These are phyloP conservation scores for Friedmanniomyces endolithicus DNA, from an alignment of 495 filamentous ascomycete genomes.

Conservation along the genomic window DNA sequence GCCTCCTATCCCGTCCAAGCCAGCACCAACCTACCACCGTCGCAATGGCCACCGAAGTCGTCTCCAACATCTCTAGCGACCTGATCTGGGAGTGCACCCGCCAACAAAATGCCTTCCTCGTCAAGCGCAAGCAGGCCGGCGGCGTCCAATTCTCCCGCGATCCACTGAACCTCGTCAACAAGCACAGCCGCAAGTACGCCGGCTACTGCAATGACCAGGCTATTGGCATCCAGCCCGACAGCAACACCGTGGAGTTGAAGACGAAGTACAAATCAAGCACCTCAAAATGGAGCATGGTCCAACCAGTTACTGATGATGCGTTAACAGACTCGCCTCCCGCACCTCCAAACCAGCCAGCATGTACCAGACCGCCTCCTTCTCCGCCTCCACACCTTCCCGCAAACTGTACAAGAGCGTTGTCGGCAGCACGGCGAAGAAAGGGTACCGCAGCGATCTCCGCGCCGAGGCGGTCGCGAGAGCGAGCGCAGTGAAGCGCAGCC, in stretches of 20 bases:
- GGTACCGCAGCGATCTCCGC: slow-evolving; percentile 68
- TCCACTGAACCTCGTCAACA: slow-evolving; percentile 79
- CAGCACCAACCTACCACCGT: slow-evolving; percentile 11
- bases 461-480: slow-evolving; percentile 77
- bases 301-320: not conserved
- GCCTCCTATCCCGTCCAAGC: no score
- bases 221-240: slow-evolving; percentile 27
- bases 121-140: slow-evolving; percentile 68
- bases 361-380: slow-evolving; percentile 48
- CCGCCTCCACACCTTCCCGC: slow-evolving; percentile 38
- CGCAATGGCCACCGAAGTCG: slow-evolving; percentile 29
- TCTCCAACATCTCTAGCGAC: slow-evolving; percentile 60
- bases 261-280: slow-evolving; percentile 1
- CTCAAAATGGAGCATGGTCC: not conserved
- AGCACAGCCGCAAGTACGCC: slow-evolving; percentile 83
- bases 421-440: slow-evolving; percentile 62
- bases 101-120: slow-evolving; percentile 48
- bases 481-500: slow-evolving; percentile 68
- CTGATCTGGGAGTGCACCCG: slow-evolving; percentile 84
- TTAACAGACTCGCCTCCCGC: slow-evolving; percentile 65
- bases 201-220: slow-evolving; percentile 92
- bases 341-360: slow-evolving; percentile 50
- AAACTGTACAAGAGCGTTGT: slow-evolving; percentile 85
- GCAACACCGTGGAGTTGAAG: slow-evolving; percentile 12
- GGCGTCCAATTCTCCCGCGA: slow-evolving; percentile 84